Evolutionary conservation across 2,329 filamentous ascomycete genomes (phyloP).

Genomic region (Acephala macrosclerotiorum): DNA sequence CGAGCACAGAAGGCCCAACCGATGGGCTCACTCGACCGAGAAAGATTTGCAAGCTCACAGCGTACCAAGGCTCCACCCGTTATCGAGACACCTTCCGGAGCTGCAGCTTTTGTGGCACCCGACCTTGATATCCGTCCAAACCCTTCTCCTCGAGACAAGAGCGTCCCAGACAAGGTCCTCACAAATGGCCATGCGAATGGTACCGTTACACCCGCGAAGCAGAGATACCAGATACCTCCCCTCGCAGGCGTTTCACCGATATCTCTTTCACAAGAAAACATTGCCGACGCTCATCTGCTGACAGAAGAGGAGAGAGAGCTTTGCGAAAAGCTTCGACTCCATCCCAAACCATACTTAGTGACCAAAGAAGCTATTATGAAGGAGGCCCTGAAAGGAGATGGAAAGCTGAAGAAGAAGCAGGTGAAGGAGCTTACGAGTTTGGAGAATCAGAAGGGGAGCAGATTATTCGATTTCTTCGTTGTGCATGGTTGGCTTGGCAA

Average conservation of each 20-base stretch:
- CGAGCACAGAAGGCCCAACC: constrained; percentile 75
- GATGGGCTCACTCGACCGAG: constrained; percentile 85
- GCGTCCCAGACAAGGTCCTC: constrained; percentile 57
- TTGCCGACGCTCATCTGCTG: constrained; percentile 84
- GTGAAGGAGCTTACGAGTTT: constrained; percentile 85
- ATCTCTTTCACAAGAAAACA: constrained; percentile 60
- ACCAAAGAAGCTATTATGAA: constrained; percentile 94
- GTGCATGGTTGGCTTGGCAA: constrained; percentile 92
- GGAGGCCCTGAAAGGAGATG: constrained; percentile 89
- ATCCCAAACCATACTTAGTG: constrained; percentile 93
- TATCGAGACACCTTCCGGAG: constrained; percentile 75
- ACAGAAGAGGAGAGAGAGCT: constrained; percentile 85
- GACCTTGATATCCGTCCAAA: constrained; percentile 67
- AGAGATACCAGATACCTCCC: constrained; percentile 59
- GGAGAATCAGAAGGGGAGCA: constrained; percentile 83
- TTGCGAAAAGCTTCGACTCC: constrained; percentile 82
- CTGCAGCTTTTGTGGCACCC: constrained; percentile 78
- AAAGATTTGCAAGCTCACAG: constrained; percentile 74
- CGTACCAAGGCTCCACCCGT: constrained; percentile 68
- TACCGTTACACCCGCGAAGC: constrained; percentile 48
- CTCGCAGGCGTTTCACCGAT: constrained; percentile 52
- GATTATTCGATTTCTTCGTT: constrained; percentile 95
- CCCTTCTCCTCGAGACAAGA: constrained; percentile 48
- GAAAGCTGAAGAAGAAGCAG: constrained; percentile 91
- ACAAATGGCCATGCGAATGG: constrained; percentile 58